Conservation (phyloP, 2,329 filamentous ascomycete species). For the Penicillium vulpinum region DNA sequence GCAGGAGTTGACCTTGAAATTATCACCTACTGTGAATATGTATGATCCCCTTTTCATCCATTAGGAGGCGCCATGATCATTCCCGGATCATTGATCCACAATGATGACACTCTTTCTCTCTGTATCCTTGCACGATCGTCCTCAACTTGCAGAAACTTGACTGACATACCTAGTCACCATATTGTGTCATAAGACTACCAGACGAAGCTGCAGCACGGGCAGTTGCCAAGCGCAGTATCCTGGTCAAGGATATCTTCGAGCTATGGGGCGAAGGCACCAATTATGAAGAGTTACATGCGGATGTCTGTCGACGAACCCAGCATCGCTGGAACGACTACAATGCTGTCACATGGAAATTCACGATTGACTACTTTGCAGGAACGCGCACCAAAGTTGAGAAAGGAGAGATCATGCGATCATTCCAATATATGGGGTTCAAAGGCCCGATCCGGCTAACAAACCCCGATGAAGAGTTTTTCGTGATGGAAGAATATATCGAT, state of each 20-base stretch:
- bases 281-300: slow-evolving; percentile 67
- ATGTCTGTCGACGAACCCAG: slow-evolving; percentile 60
- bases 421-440: slow-evolving; percentile 73
- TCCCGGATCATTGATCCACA: neutral
- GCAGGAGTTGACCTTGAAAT: slow-evolving; percentile 69
- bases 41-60: slow-evolving; percentile 48
- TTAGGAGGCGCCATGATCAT: neutral
- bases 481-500: slow-evolving; percentile 78
- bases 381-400: slow-evolving; percentile 65
- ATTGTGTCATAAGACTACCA: slow-evolving; percentile 72
- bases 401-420: slow-evolving; percentile 75
- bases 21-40: slow-evolving; percentile 71
- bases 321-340: slow-evolving; percentile 68
- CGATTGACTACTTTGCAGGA: slow-evolving; percentile 77
- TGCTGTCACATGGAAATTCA: slow-evolving; percentile 74
- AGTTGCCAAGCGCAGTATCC: slow-evolving; percentile 74
- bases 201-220: slow-evolving; percentile 64
- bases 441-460: slow-evolving; percentile 76
- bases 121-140: slow-evolving; percentile 5
- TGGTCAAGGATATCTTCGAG: slow-evolving; percentile 81
- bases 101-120: neutral
- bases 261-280: slow-evolving; percentile 76
- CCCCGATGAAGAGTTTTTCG: slow-evolving; percentile 71
- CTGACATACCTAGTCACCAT: slow-evolving; percentile 67
- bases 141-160: slow-evolving; percentile 16